Evolutionary conservation across 495 filamentous ascomycete genomes (phyloP), one percentile per base, ranked within the genome.

Genomic region (Annulohypoxylon nitens): DNA sequence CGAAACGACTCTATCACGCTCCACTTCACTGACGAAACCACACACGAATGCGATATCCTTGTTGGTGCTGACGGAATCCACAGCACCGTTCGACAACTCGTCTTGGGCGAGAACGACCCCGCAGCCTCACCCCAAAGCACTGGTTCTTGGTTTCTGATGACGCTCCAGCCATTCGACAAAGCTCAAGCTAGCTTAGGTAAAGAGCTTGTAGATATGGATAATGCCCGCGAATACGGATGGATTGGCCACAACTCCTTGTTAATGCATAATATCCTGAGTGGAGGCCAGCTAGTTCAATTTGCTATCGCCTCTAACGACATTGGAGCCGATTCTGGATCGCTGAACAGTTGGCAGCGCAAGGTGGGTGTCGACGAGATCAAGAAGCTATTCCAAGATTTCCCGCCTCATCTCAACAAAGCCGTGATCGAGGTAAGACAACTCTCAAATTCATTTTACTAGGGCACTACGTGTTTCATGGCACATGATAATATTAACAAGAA

Each of bases 11-110:
- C 58, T 23, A 33, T 77, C 2, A 71, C 61, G 1, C 73, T 79
- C 1, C 10, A 64, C 20, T 81, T 79, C 47, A 45, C 77, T 8
- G 80, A 85, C 58, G 83, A 82, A 0, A 66, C 63, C 23, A 71
- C 75, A 0, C 80, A 79, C 62, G 61, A 71, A 6, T 85, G 84
- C 5, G 78, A 81, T 67, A 71, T 87, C 25, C 76, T 88, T 5
- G 67, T 88, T 10, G 86, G 85, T 8, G 83, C 81, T 9, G 86
- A 87, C 60, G 86, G 86, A 2, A 78, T 84, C 26, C 80, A 83
- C 61, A 83, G 81, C 39, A 70, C 64, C 3, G 81, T 83, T 12
- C 78, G 84, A 11, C 62, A 50, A 37, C 34, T 66, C 33, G 54
- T 75, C 48, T 41, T 75, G 0, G 73, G 64, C 11, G 41, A 66